Evolutionary conservation across 1,284 basidiomycete genomes (phyloP).

Genomic region (Pascua sp.): DNA sequence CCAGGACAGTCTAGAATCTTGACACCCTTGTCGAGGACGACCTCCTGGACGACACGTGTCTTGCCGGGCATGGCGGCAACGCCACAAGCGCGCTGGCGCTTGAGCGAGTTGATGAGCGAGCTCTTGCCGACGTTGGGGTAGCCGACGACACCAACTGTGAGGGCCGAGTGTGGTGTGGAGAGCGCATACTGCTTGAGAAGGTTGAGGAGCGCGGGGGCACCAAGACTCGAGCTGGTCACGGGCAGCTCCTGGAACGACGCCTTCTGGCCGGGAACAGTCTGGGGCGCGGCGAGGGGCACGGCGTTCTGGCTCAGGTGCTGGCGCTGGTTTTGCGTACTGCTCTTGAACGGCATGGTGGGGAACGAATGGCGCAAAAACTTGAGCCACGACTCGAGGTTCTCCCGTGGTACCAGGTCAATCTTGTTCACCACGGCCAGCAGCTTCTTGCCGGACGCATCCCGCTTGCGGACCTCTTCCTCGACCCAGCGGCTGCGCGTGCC

Average conservation of each 20-base stretch:
- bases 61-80: constrained; percentile 95
- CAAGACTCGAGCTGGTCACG: constrained; percentile 65
- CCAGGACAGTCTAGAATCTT: constrained; percentile 94
- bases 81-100: constrained; percentile 77
- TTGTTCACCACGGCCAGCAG: constrained; percentile 88
- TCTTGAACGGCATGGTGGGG: constrained; percentile 91
- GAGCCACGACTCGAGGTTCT: constrained; percentile 88
- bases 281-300: constrained; percentile 40
- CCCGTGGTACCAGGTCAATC: constrained; percentile 84
- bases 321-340: constrained; percentile 75
- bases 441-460: constrained; percentile 80
- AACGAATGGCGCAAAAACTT: constrained; percentile 84
- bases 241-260: constrained; percentile 38
- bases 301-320: constrained; percentile 61
- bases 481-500: constrained; percentile 81
- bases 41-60: constrained; percentile 89
- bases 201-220: constrained; percentile 64
- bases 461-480: constrained; percentile 80
- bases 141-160: constrained; percentile 91
- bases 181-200: constrained; percentile 85
- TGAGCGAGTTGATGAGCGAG: constrained; percentile 89
- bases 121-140: constrained; percentile 98
- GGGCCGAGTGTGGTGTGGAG: constrained; percentile 62
- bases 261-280: constrained; percentile 47
- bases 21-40: constrained; percentile 88